A percentile compares a stretch with the other conserved stretches of the same genome.
phyloP scores from a whole-genome alignment of 768 basidiomycete species.

The Leucogyrophana mollusca region DNA sequence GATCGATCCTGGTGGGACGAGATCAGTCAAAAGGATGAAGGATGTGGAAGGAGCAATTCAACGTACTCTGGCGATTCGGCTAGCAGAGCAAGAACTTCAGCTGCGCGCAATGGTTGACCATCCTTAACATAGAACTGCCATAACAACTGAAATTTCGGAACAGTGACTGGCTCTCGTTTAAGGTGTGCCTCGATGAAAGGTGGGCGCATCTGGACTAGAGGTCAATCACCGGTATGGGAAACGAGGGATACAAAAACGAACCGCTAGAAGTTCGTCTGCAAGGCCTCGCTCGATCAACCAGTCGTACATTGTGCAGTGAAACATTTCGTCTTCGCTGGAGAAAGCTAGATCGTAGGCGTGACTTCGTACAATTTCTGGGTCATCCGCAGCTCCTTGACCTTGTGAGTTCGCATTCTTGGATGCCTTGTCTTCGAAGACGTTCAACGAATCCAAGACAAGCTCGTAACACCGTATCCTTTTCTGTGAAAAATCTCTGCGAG shows the following conservation, averaged over 20 bases:
- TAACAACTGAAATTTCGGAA: conserved; percentile 82
- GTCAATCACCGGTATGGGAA: conserved; percentile 9
- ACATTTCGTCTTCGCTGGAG: conserved; percentile 83
- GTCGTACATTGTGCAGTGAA: conserved; percentile 92
- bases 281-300: conserved; percentile 83
- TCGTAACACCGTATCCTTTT: conserved; percentile 75
- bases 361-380: conserved; percentile 70
- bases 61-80: conserved; percentile 84
- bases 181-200: conserved; percentile 88
- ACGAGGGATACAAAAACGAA: conserved; percentile 33
- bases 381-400: conserved; percentile 36
- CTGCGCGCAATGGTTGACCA: conserved; percentile 83
- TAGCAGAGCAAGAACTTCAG: conserved; percentile 76
- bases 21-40: conserved; percentile 2
- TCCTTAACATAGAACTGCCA: conserved; percentile 99
- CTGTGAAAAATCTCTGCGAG: conserved; percentile 56
- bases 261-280: conserved; percentile 90
- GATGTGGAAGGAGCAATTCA: not conserved
- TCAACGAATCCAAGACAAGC: conserved; percentile 78
- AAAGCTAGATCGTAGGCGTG: conserved; percentile 89
- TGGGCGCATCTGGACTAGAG: conserved; percentile 67
- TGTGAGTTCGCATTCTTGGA: conserved; percentile 22
- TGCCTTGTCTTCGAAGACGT: conserved; percentile 72
- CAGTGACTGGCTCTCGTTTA: conserved; percentile 72
- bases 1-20: conserved; percentile 49